Percentiles rank a stretch among this genome's conserved stretches.
These are phyloP conservation scores for Boletus rubropictus DNA, from an alignment of 768 basidiomycete species.

Conservation along the genomic window DNA sequence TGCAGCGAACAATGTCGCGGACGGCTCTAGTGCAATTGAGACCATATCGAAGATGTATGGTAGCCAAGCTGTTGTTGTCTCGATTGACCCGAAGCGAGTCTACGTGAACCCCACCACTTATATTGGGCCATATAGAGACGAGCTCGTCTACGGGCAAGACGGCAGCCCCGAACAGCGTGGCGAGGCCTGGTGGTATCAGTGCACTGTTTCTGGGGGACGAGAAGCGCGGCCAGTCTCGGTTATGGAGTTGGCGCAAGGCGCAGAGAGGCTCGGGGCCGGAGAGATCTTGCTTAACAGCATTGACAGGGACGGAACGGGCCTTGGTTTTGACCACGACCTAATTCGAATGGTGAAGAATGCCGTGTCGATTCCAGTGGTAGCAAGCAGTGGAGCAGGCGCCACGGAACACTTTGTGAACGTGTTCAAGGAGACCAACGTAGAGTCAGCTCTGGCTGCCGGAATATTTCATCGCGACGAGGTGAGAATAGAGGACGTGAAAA, in stretches of 20 bases:
- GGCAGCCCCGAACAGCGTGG: constrained; percentile 52
- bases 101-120: constrained; percentile 67
- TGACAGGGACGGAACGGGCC: constrained; percentile 89
- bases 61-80: constrained; percentile 95
- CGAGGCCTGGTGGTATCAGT: constrained; percentile 98
- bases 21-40: constrained; percentile 86
- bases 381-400: constrained; percentile 88
- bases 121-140: constrained; percentile 60
- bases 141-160: constrained; percentile 46
- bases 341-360: constrained; percentile 65
- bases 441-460: constrained; percentile 93
- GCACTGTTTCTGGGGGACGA: constrained; percentile 92
- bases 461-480: constrained; percentile 95
- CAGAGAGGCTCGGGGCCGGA: constrained; percentile 87
- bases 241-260: constrained; percentile 85
- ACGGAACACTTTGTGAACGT: constrained; percentile 82
- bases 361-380: constrained; percentile 89
- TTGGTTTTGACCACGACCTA: constrained; percentile 86
- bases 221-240: constrained; percentile 79
- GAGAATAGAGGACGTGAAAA: constrained; percentile 75
- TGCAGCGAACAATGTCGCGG: constrained; percentile 41
- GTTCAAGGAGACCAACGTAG: constrained; percentile 72
- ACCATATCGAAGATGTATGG: constrained; percentile 88
- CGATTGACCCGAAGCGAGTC: constrained; percentile 85
- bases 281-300: constrained; percentile 95